Conservation (phyloP, 805 yeast genomes). For the Metschnikowia vanudenii region DNA sequence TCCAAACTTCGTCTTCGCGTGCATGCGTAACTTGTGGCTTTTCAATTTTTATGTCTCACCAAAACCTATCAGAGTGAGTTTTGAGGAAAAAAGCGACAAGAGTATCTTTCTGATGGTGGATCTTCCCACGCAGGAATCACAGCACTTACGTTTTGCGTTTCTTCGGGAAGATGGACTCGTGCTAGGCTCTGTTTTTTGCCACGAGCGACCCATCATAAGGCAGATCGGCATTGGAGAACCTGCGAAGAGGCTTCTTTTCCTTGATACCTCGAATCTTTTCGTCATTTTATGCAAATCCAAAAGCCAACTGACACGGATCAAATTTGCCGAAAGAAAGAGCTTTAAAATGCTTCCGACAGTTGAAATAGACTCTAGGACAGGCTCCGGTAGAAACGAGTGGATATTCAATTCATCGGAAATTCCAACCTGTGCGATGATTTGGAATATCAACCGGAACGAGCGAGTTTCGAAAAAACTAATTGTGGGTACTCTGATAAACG, state of each 20-base stretch:
- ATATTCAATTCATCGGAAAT: slow-evolving; percentile 29
- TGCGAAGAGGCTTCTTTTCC: slow-evolving; percentile 31
- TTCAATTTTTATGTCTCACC: slow-evolving; percentile 27
- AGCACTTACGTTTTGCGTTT: slow-evolving; percentile 18
- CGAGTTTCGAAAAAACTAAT: slow-evolving; percentile 36
- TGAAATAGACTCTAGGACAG: slow-evolving; percentile 20
- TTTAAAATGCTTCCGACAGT: slow-evolving; percentile 24
- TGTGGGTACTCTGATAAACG: slow-evolving; percentile 26
- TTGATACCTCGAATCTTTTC: slow-evolving; percentile 30
- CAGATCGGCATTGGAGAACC: slow-evolving; percentile 34
- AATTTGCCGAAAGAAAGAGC: slow-evolving; percentile 34
- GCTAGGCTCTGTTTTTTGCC: slow-evolving; percentile 26
- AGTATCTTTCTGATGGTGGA: slow-evolving; percentile 21
- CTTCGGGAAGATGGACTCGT: slow-evolving; percentile 40
- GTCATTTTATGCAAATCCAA: slow-evolving; percentile 33
- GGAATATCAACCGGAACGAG: slow-evolving; percentile 34
- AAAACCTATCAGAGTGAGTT: slow-evolving; percentile 31
- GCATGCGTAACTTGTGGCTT: slow-evolving; percentile 33
- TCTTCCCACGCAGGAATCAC: slow-evolving; percentile 13
- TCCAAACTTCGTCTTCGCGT: slow-evolving; percentile 23
- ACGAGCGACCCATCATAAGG: slow-evolving; percentile 24
- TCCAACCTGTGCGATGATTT: slow-evolving; percentile 33
- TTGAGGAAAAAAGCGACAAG: slow-evolving; percentile 37
- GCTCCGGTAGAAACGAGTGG: slow-evolving; percentile 8
- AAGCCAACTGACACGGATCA: slow-evolving; percentile 25